phyloP scores from a whole-genome alignment of 208 protist species.

The Entamoeba histolytica region DNA sequence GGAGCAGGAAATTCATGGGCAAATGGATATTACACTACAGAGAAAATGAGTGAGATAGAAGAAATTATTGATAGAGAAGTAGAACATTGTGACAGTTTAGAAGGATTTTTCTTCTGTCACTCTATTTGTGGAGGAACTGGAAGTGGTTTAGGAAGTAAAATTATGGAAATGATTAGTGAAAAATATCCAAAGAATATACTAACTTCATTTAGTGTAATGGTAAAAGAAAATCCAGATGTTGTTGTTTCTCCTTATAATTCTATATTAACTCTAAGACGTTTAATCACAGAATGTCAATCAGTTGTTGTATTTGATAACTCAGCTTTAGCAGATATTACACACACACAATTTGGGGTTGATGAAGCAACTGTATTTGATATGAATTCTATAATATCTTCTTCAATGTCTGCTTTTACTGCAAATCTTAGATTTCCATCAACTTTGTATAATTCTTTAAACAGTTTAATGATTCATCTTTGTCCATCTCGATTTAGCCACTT shows the following conservation, averaged over 20 bases:
- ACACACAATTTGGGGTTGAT: conserved; percentile 70
- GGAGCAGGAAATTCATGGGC: conserved; percentile 98
- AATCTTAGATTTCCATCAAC: conserved; percentile 92
- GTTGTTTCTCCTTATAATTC: conserved; percentile 99
- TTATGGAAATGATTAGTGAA: conserved; percentile 90
- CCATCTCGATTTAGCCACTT: conserved; percentile 87
- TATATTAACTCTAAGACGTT: conserved; percentile 86
- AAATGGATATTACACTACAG: conserved; percentile 43
- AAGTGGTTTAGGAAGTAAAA: conserved; percentile 88
- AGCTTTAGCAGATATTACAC: conserved; percentile 79
- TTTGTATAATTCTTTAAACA: conserved; percentile 85
- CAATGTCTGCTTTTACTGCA: conserved; percentile 91
- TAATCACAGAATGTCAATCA: conserved; percentile 78
- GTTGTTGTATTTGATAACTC: conserved; percentile 96
- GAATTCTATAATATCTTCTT: conserved; percentile 81
- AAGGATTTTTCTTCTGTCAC: conserved; percentile 91
- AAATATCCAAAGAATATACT: conserved; percentile 59
- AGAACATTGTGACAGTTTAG: conserved; percentile 84
- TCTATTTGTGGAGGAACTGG: conserved; percentile 97
- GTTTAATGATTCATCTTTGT: conserved; percentile 83
- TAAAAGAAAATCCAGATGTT: conserved; percentile 64
- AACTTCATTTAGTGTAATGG: conserved; percentile 97
- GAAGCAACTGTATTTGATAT: conserved; percentile 77
- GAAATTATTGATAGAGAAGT: conserved; percentile 98
- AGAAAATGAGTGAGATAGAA: conserved; percentile 64